phyloP scores from a whole-genome alignment of 2,329 filamentous ascomycete species.

The Pseudogymnoascus sp. region DNA sequence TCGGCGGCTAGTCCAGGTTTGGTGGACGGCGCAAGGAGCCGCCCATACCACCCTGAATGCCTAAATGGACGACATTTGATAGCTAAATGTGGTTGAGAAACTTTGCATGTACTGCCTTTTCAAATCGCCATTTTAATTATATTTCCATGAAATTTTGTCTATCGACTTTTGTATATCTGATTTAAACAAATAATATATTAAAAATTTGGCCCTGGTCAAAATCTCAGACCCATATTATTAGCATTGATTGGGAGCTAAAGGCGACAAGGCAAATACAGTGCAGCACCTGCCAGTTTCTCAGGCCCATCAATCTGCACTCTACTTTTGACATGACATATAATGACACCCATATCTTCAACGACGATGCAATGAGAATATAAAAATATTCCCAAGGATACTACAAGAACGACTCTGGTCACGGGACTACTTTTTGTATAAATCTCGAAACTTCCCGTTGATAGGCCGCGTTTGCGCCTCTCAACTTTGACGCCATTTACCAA shows the following conservation, averaged over 20 bases:
- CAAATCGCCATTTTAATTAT: not conserved
- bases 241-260: not conserved
- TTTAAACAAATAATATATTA: not conserved
- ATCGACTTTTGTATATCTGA: not conserved
- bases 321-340: not conserved
- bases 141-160: not conserved
- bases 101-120: not conserved
- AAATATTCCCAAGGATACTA: not conserved
- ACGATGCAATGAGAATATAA: not conserved
- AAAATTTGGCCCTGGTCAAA: not conserved
- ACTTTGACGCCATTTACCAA: not conserved
- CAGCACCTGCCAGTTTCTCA: not conserved
- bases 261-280: not conserved
- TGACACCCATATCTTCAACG: not conserved
- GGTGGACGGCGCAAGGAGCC: not conserved
- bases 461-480: not conserved
- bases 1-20: not conserved
- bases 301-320: not conserved
- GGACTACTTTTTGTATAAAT: constrained; percentile 34
- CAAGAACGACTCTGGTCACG: constrained; percentile 25
- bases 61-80: not conserved
- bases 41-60: not conserved
- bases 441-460: constrained; percentile 18
- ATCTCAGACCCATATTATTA: not conserved
- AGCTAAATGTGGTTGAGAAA: not conserved